Evolutionary conservation across 2,329 filamentous ascomycete species (phyloP), one percentile per base, ranked within the genome.

Genomic region (Ophiostoma sp.): DNA sequence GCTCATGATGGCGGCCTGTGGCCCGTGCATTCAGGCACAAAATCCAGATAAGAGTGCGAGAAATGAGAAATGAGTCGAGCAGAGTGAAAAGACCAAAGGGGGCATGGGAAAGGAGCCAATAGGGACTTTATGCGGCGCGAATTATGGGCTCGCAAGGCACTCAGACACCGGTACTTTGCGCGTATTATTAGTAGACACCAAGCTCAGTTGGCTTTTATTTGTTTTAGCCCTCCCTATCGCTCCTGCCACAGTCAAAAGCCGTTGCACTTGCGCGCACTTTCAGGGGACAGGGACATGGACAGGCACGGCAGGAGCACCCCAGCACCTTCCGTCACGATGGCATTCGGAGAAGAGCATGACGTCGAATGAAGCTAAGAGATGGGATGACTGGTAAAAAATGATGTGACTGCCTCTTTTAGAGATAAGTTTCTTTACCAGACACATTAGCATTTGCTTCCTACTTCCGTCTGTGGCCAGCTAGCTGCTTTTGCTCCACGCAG

Each of bases 11-110:
- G 60, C 6, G n/a, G 16, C 3, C 36, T 42, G 60, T 38, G 60
- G 60, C 40, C 60, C 60, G 60, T 63, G 60, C 60, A 42, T 63
- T 12, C 60, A 63, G 60, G 60, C 60, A 63, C 60, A 42, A 42
- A 18, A 41, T 3, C 8, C 40, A 41, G 36, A 49, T 2, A 49
- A 27, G 18, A 49, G 47, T 49, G 47, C 18, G 14, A 47, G 47
- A 49, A 49, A 49, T 49, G 47, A 49, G 47, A 49, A 49, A 49
- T 49, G 47, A 49, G 16, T n/a, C 47, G 47, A 49, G 27, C 27
- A 27, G 27, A 49, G 12, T 44, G 45, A n/a, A 16, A 16, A 49
- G 47, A 49, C 47, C 27, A 49, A 49, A n/a, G 47, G 18, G 42
- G 9, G 42, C 14, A 45, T 45, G 42, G 14, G 8, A 4, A 45